Evolutionary conservation across 2,329 filamentous ascomycete species (phyloP).

Genomic region (Ophiostoma triangulosporum): DNA sequence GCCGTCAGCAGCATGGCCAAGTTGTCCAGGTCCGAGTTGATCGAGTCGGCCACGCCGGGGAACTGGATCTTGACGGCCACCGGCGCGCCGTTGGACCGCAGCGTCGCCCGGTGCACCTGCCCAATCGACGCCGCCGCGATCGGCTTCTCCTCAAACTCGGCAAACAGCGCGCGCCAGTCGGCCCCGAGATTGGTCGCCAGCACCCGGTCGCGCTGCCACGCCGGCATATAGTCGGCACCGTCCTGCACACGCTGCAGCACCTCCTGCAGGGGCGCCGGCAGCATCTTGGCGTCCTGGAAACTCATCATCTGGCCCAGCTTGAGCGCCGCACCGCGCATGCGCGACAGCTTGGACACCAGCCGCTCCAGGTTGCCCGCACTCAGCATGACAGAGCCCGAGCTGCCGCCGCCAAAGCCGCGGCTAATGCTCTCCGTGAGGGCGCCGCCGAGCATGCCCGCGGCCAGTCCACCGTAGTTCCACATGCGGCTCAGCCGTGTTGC

Average conservation of each 20-base stretch:
- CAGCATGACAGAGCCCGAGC: constrained; percentile 64
- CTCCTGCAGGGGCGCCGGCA: constrained; percentile 74
- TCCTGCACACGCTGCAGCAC: constrained; percentile 92
- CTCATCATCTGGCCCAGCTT: constrained; percentile 98
- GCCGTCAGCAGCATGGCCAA: constrained; percentile 81
- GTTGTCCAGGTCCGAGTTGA: constrained; percentile 93
- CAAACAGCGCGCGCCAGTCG: constrained; percentile 75
- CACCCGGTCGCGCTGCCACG: constrained; percentile 80
- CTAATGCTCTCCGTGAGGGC: constrained; percentile 76
- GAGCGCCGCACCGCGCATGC: constrained; percentile 92
- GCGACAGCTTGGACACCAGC: constrained; percentile 80
- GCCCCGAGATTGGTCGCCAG: constrained; percentile 63
- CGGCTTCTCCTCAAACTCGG: constrained; percentile 75
- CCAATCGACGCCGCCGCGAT: constrained; percentile 95
- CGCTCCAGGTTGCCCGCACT: constrained; percentile 86
- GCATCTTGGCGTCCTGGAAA: constrained; percentile 92
- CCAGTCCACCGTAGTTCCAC: constrained; percentile 90
- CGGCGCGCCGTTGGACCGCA: constrained; percentile 58
- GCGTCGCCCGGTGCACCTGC: constrained; percentile 76
- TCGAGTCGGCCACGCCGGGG: constrained; percentile 87
- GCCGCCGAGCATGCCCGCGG: constrained; percentile 89
- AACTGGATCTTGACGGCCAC: constrained; percentile 98
- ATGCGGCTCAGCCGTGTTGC: constrained; percentile 74
- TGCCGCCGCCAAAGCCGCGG: constrained; percentile 57
- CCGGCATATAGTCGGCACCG: constrained; percentile 94